Evolutionary conservation across 73 alveolate species (phyloP), one percentile per base, ranked within the genome.

Genomic region (Paramecium octaurelia): DNA sequence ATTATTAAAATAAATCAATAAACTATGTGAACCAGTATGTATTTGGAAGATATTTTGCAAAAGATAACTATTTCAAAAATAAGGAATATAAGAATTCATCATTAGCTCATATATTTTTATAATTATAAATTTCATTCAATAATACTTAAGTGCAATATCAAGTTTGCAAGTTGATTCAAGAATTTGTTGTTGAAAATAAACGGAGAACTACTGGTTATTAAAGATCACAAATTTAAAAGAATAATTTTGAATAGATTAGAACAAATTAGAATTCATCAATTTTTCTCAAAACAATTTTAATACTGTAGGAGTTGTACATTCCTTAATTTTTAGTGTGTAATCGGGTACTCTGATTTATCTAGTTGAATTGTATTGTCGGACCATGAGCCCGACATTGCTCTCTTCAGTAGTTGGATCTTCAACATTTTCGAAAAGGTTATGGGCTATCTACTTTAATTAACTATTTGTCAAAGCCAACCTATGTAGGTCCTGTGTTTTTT

Each of bases 351-450:
- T 64, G 4, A 64, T 64, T 64, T 64, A 27, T 44, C 91, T 80
- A 9, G 91, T 44, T 20, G 91, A 80, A 80, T 48, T 80, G 35
- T 80, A 80, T 0, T 31, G 14, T 80, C 34, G 44, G 1, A 80
- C 73, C 71, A 80, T 40, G 0, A 9, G 4, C 7, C 76, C 70
- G 1, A 80, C 43, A 31, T 80, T 27, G 23, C 54, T 7, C 9
- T 42, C 16, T 23, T 80, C 91, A 44, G 57, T 54, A 40, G 91
- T 34, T 27, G 43, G 48, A 14, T 80, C 91, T 24, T 80, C 91
- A 80, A 43, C n/a, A 16, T 80, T 16, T 14, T 80, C 91, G 7
- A 64, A 44, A 21, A 21, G 3, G n/a, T 80, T 80, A 27, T 35
- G 20, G 8, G 46, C 18, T 8, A 40, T 77, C 14, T 40, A 20